Evolutionary conservation across 1,284 basidiomycete genomes (phyloP).

Genomic region (Schizophyllum commune): DNA sequence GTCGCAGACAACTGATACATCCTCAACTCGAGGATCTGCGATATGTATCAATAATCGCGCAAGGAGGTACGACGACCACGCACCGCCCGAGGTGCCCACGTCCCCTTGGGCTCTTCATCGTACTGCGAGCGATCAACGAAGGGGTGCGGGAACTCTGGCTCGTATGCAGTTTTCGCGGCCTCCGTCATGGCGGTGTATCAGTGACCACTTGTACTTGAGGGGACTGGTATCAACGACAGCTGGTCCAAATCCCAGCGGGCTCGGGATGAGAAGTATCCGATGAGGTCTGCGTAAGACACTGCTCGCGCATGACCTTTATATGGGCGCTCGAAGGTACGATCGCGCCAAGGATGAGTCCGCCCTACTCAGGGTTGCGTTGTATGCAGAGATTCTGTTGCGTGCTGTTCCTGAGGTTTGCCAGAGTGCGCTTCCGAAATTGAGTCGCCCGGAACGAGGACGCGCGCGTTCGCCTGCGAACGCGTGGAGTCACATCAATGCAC

Average conservation of each 20-base stretch:
- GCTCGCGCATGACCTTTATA: not conserved
- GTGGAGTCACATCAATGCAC: too few species aligned
- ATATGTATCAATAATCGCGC: not conserved
- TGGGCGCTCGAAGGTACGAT: not conserved
- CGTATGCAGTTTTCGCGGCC: too few species aligned
- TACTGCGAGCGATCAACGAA: not conserved
- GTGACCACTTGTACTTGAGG: too few species aligned
- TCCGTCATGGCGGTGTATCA: too few species aligned
- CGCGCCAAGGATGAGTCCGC: not conserved
- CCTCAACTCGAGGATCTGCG: slow-evolving; percentile 9
- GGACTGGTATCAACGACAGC: too few species aligned
- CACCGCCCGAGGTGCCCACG: not conserved
- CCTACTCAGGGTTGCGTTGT: too few species aligned
- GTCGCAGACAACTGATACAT: slow-evolving; percentile 10
- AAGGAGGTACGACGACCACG: not conserved
- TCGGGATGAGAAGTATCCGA: not conserved
- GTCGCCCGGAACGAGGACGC: too few species aligned
- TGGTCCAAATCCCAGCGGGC: not conserved
- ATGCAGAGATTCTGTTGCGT: too few species aligned
- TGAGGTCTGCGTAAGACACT: not conserved
- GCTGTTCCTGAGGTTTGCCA: too few species aligned
- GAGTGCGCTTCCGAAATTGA: not conserved
- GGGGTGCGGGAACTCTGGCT: not conserved
- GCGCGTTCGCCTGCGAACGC: too few species aligned
- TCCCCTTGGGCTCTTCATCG: not conserved